Evolutionary conservation across 371 early-diverging fungal genomes (phyloP).

Genomic region (Chytridiales sp.): DNA sequence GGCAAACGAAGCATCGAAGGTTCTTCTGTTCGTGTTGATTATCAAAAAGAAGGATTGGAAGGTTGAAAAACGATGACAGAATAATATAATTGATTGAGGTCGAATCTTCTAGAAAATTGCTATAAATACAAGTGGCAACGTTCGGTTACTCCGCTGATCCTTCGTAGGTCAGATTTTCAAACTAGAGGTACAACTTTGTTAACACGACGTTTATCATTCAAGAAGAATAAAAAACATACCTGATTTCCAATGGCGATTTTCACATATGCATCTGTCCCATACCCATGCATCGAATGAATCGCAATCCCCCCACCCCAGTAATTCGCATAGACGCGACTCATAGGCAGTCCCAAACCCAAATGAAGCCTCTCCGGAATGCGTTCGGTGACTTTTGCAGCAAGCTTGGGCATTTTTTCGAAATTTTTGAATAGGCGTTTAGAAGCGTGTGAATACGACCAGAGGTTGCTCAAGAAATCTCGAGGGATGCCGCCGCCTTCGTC

Average conservation of each 20-base stretch:
- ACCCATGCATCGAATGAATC: conserved; percentile 75
- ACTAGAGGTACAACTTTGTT: too few species aligned
- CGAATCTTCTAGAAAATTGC: too few species aligned
- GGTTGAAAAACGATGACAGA: too few species aligned
- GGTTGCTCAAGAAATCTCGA: conserved; percentile 55
- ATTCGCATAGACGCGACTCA: conserved; percentile 82
- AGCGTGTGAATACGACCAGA: conserved; percentile 81
- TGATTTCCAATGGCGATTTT: conserved; percentile 40
- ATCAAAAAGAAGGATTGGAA: too few species aligned
- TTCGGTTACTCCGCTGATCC: too few species aligned
- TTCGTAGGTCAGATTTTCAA: too few species aligned
- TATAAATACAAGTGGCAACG: too few species aligned
- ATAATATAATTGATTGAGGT: too few species aligned
- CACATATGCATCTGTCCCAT: conserved; percentile 87
- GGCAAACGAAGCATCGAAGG: too few species aligned
- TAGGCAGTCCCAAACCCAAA: conserved; percentile 83
- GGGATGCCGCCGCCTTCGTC: conserved; percentile 90
- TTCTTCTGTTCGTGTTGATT: too few species aligned
- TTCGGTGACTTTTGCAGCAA: conserved; percentile 38
- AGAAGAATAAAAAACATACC: too few species aligned
- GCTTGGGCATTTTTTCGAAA: conserved; percentile 57
- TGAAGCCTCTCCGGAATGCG: conserved; percentile 40
- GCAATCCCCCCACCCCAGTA: conserved; percentile 59
- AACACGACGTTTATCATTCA: too few species aligned
- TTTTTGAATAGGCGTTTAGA: conserved; percentile 55